phyloP scores from a whole-genome alignment of 108 stramenopile genomes.

The Discostella pseudostelligera region DNA sequence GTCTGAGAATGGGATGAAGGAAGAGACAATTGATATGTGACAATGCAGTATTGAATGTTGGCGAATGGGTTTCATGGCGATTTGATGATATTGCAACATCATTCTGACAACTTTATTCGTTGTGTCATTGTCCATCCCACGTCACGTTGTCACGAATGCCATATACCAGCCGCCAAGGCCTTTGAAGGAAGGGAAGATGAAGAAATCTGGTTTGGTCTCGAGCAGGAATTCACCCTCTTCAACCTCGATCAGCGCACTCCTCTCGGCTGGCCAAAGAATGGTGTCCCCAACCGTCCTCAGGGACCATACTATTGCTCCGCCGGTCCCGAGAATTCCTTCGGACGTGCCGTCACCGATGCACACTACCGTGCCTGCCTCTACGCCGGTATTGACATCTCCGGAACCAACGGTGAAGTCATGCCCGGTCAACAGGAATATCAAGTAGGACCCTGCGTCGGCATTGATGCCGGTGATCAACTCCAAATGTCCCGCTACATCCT shows the following conservation, averaged over 20 bases:
- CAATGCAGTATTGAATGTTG: no score
- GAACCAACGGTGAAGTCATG: constrained; percentile 99
- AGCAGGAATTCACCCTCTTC: constrained; percentile 99
- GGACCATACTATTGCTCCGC: constrained; percentile 98
- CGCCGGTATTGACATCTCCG: constrained; percentile 92
- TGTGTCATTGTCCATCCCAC: no score
- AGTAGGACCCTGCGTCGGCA: constrained; percentile 97
- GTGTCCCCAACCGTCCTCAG: constrained; percentile 83
- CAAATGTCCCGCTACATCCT: constrained; percentile 97
- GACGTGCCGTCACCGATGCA: constrained; percentile 92
- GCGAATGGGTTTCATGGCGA: no score
- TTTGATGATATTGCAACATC: no score
- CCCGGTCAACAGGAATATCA: constrained; percentile 99
- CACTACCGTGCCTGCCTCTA: constrained; percentile 95
- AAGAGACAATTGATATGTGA: no score
- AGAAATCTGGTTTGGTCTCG: constrained; percentile 92
- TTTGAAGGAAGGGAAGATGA: constrained; percentile 82
- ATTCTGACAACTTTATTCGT: constrained; percentile 2
- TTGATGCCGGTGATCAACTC: constrained; percentile 97
- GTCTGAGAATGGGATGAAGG: no score
- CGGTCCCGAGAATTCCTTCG: constrained; percentile 93
- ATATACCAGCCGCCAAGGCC: constrained; percentile 55
- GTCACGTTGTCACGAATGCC: neutral
- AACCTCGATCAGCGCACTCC: constrained; percentile 89
- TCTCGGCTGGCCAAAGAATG: constrained; percentile 95